Conservation (phyloP, 148 eudicot species). For the Vaccinium corymbosum region DNA sequence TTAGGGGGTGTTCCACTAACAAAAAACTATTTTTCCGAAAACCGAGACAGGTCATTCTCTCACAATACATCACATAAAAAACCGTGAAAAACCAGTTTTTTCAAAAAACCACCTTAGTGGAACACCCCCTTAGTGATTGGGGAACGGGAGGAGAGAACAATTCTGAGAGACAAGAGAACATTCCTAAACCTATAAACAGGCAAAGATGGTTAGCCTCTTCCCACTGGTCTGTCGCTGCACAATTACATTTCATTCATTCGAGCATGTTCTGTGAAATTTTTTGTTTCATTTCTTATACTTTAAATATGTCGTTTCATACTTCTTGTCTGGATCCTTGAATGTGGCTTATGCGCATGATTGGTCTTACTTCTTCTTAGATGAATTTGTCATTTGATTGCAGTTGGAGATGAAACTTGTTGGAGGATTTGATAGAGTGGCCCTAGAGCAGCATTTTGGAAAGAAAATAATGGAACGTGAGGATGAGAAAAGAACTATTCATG, state of each 20-base stretch:
- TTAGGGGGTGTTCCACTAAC: constrained; percentile 11
- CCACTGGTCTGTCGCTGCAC: constrained; percentile 73
- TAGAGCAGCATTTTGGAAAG: constrained; percentile 97
- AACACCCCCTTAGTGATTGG: constrained; percentile 28
- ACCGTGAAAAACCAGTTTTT: too few species aligned
- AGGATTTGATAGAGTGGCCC: constrained; percentile 76
- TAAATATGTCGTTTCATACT: not conserved
- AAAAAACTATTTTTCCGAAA: too few species aligned
- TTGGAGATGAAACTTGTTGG: constrained; percentile 95
- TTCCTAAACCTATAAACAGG: constrained; percentile 45
- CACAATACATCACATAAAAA: too few species aligned
- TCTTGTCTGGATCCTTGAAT: not conserved
- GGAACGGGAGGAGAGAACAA: constrained; percentile 32
- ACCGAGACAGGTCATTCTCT: too few species aligned
- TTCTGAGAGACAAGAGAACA: constrained; percentile 29
- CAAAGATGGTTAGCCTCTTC: constrained; percentile 60
- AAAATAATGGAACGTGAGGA: constrained; percentile 92
- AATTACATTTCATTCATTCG: not conserved
- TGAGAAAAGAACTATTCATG: constrained; percentile 95
- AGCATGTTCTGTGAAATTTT: not conserved
- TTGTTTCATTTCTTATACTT: not conserved
- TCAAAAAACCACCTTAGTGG: too few species aligned
- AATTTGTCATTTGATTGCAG: constrained; percentile 36
- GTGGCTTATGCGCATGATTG: not conserved
- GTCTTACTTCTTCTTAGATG: not conserved